Base-by-base conservation (phyloP, 129 eudicot genomes). In the Apium graveolens region DNA sequence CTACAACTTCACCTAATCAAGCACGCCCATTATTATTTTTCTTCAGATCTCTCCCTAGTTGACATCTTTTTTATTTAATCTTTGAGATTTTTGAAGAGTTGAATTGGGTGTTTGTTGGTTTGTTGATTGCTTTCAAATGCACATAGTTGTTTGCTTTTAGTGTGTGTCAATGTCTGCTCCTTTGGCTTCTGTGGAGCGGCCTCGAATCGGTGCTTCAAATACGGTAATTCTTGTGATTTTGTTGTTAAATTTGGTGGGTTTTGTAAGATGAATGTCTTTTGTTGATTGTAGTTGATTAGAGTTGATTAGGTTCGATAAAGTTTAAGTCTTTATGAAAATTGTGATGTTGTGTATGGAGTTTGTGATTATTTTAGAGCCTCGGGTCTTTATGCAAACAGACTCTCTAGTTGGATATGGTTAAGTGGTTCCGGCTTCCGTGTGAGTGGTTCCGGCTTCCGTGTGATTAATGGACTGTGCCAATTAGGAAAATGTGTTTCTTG, bases 181-280 rank as follows among this genome's bases (percentile, higher is more conserved):
- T 27, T 70, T 88, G 82, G 88, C 93, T 77, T 85, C 91, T 55
- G 86, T 89, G 76, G 97, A 93, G 73, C 97, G 95, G 65, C 91
- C 98, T 14, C 88, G 95, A 75, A 81, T 82, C 80, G 97, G 88
- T 51, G 78, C 91, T 85, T 77, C 95, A n/a, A 91, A 93, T 51
- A 93, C 97, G 98, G 98, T 93, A 87, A 27, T 66, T 66, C 1
- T 26, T 10, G 13, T 66, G 3, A 31, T 39, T 5, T 78, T 57
- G 20, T n/a, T 38, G 39, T 51, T 72, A 3, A 26, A 14, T 21
- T 21, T 53, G 60, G 11, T 37, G 45, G 17, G 12, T 37, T 6
- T 37, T 29, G 27, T 0, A 6, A 4, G 26, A 16, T 57, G 31
- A 57, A 57, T 24, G 32, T 60, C 3, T 69, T 20, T 11, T 13